Base-by-base conservation (phyloP, 2,329 filamentous ascomycete species). In the Helotiales sp. region DNA sequence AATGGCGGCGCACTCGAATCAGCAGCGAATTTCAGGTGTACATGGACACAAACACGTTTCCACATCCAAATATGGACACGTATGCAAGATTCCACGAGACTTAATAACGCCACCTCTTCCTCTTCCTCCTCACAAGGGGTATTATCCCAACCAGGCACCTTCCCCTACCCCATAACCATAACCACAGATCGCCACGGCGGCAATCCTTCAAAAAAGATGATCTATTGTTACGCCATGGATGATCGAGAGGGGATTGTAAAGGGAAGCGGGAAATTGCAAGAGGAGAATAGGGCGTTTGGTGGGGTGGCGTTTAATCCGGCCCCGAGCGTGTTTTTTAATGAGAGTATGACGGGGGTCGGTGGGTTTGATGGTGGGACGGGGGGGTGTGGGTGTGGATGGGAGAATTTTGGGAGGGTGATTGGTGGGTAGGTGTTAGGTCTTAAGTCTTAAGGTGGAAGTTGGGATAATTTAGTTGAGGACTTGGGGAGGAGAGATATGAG, bases 1-100 rank as follows among this genome's bases (percentile, higher is more conserved):
- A 73, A 83, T 59, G 85, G 85, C 36, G 85, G 85, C 8, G 75
- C 80, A 19, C 72, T 73, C 31, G 74, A 81, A 65, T 72, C 72
- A 2, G 81, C 85, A 60, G 84, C 85, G 15, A 75, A 76, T 19
- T 81, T 78, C 53, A 66, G 86, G 36, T 79, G 82, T 25, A 86
- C 82, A 0, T 87, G 83, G 79, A 74, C 77, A 24, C 77, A 86
- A 71, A 84, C 83, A 12, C 78, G 85, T 0, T 82, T 86, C 62
- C 77, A 85, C n/a, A 80, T 88, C 15, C 79, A 85, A 67, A 85
- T 88, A 59, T 88, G 84, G 84, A 88, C 85, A 17, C 76, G 78
- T 5, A 75, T 74, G 57, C 75, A 71, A 30, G 74, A 74, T 63
- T 76, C 74, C 27, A 76, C 79, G 24, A 68, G 66, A 50, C 72